Evolutionary conservation across 306 rosid genomes (phyloP).

Genomic region (Trifolium repens): DNA sequence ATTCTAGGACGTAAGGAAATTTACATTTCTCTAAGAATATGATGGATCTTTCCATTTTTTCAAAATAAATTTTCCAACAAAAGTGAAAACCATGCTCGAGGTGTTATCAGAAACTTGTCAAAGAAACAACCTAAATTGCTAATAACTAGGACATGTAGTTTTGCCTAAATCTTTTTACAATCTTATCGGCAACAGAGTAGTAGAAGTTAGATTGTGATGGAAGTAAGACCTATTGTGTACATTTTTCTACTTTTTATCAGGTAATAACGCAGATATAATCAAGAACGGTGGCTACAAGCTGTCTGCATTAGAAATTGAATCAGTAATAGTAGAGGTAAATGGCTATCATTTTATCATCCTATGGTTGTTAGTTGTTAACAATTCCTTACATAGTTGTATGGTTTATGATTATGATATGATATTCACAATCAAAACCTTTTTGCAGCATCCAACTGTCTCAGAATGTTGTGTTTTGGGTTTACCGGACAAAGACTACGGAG

Average conservation of each 20-base stretch:
- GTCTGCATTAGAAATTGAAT: constrained; percentile 96
- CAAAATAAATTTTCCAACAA: constrained; percentile 9
- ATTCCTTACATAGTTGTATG: constrained; percentile 1
- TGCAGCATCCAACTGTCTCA: constrained; percentile 76
- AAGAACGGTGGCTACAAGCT: constrained; percentile 93
- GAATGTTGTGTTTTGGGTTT: constrained; percentile 95
- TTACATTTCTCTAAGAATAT: constrained; percentile 33
- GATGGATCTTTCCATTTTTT: constrained; percentile 24
- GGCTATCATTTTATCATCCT: constrained; percentile 28
- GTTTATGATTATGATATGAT: neutral
- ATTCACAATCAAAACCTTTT: constrained; percentile 40
- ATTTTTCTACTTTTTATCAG: constrained; percentile 53
- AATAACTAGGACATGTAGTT: constrained; percentile 14
- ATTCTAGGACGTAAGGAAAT: constrained; percentile 88
- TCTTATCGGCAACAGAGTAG: neutral
- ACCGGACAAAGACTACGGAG: constrained; percentile 86
- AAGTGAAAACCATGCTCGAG: constrained; percentile 1
- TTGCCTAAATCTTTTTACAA: neutral
- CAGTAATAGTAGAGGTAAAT: constrained; percentile 75
- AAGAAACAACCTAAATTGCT: constrained; percentile 17
- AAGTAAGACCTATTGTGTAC: neutral
- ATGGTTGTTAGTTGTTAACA: neutral
- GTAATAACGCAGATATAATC: constrained; percentile 88
- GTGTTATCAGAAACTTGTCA: neutral
- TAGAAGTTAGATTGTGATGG: constrained; percentile 25